These are phyloP conservation scores for Conidiobolus incongruus DNA, from an alignment of 371 early-diverging fungal genomes.

Conservation along the genomic window DNA sequence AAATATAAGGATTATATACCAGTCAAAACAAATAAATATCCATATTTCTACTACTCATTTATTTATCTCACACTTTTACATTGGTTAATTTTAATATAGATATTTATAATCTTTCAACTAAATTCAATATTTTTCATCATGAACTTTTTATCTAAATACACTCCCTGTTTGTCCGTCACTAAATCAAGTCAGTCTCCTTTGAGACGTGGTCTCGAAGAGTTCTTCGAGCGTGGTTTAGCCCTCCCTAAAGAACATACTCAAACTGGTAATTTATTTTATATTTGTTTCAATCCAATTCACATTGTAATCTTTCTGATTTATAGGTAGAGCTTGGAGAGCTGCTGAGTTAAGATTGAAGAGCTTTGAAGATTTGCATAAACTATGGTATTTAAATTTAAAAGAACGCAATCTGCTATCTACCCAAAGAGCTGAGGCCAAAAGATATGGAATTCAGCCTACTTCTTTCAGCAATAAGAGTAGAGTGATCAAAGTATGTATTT, in stretches of 20 bases:
- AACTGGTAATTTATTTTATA: conserved; percentile 24
- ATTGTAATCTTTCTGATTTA: neutral
- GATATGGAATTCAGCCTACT: conserved; percentile 30
- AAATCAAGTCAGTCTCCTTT: no score
- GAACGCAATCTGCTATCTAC: conserved; percentile 81
- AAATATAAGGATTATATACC: no score
- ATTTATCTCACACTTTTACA: no score
- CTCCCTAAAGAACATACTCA: conserved; percentile 29
- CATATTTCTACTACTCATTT: no score
- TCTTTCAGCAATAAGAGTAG: conserved; percentile 52
- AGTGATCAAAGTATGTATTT: conserved; percentile 42
- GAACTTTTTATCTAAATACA: no score
- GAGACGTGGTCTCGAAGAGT: conserved; percentile 52
- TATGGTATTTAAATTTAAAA: conserved; percentile 88
- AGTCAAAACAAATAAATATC: no score
- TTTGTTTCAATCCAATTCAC: neutral
- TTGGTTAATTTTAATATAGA: no score
- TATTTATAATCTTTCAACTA: no score
- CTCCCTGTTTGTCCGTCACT: no score
- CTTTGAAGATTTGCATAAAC: conserved; percentile 89
- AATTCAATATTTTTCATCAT: no score
- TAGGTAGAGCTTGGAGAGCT: conserved; percentile 82
- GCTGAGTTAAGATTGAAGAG: conserved; percentile 76
- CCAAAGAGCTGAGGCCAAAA: conserved; percentile 60
- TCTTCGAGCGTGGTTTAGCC: conserved; percentile 56